phyloP scores from a whole-genome alignment of 2,329 filamentous ascomycete genomes.

The Fusarium citri region DNA sequence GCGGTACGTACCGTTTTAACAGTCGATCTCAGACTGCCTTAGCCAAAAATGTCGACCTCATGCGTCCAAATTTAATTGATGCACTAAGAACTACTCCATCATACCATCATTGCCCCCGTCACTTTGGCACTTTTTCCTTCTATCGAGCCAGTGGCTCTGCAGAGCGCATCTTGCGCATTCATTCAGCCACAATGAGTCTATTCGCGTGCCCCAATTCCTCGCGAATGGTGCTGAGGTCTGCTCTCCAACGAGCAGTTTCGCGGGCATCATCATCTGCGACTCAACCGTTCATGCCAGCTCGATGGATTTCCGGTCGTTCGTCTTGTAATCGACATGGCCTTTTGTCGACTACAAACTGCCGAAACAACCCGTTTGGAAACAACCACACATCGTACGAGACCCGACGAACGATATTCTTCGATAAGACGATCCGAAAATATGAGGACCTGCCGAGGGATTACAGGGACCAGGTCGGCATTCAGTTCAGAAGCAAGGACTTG shows the following conservation, averaged over 20 bases:
- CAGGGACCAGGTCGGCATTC: conserved; percentile 65
- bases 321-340: conserved; percentile 13
- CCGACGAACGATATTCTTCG: conserved; percentile 52
- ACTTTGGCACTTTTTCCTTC: conserved; percentile 32
- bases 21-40: conserved; percentile 16
- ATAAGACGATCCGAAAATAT: conserved; percentile 62
- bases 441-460: conserved; percentile 69
- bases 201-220: conserved; percentile 48
- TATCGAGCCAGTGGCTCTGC: conserved; percentile 38
- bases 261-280: conserved; percentile 28
- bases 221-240: conserved; percentile 47
- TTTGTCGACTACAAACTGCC: conserved; percentile 17
- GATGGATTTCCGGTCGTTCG: conserved; percentile 41
- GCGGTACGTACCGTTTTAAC: conserved; percentile 34
- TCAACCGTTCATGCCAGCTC: conserved; percentile 37
- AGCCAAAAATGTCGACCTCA: conserved; percentile 41
- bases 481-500: conserved; percentile 64
- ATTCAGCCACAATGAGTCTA: conserved; percentile 44
- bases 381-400: conserved; percentile 35
- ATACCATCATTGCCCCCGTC: conserved; percentile 28
- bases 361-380: conserved; percentile 21
- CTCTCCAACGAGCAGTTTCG: conserved; percentile 43
- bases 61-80: conserved; percentile 44
- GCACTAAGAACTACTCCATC: conserved; percentile 36
- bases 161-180: conserved; percentile 44